Conservation (phyloP, 805 yeast genomes). For the Yamadazyma sp. region DNA sequence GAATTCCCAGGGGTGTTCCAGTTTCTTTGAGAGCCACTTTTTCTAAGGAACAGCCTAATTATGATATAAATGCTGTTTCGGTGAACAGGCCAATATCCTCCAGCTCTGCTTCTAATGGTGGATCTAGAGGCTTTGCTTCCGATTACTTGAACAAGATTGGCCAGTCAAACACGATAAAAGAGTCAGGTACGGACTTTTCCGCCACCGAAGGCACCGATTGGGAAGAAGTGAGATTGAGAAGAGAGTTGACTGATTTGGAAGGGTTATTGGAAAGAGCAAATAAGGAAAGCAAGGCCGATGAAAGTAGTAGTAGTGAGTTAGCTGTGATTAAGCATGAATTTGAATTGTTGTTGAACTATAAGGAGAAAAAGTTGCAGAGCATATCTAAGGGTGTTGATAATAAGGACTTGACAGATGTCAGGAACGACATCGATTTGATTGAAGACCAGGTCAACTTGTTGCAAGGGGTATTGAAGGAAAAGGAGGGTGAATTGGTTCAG, state of each 20-base stretch:
- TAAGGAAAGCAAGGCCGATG: slow-evolving; percentile 17
- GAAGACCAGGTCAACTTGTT: slow-evolving; percentile 74
- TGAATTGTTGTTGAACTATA: slow-evolving; percentile 79
- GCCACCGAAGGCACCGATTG: slow-evolving; percentile 80
- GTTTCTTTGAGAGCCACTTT: slow-evolving; percentile 88
- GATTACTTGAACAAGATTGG: slow-evolving; percentile 59
- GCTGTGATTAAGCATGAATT: slow-evolving; percentile 56
- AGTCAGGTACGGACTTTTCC: slow-evolving; percentile 67
- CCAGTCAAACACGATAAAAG: slow-evolving; percentile 36
- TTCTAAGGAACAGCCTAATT: slow-evolving; percentile 78
- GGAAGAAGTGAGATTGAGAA: slow-evolving; percentile 83
- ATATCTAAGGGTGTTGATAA: slow-evolving; percentile 13
- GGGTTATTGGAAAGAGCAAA: slow-evolving; percentile 56
- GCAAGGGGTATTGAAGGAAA: slow-evolving; percentile 63
- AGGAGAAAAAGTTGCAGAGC: slow-evolving; percentile 54
- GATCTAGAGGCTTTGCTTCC: slow-evolving; percentile 48
- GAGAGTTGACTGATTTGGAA: slow-evolving; percentile 77
- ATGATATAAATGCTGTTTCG: slow-evolving; percentile 47
- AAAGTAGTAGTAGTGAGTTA: slow-evolving; percentile 24
- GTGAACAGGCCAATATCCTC: slow-evolving; percentile 26
- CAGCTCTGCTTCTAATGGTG: slow-evolving; percentile 11
- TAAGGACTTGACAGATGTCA: slow-evolving; percentile 50
- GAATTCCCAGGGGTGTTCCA: slow-evolving; percentile 94
- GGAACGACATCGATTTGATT: slow-evolving; percentile 64
- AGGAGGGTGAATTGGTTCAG: slow-evolving; percentile 57